Evolutionary conservation across 2,329 filamentous ascomycete species (phyloP).

Genomic region (Fusarium aywerte): DNA sequence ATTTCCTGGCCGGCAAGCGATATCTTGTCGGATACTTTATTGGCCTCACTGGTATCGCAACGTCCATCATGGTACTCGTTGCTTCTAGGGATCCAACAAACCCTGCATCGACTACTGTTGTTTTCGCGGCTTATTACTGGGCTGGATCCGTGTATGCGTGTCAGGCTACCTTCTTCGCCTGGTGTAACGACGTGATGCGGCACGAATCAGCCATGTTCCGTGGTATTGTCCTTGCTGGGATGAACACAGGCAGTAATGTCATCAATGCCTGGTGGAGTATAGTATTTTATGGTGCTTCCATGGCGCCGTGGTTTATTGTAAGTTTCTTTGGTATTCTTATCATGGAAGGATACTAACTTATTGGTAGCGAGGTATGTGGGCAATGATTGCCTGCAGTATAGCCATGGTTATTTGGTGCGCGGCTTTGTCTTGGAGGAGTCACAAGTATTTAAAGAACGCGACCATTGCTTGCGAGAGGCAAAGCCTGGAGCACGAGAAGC

Average conservation of each 20-base stretch:
- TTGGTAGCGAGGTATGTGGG: constrained; percentile 73
- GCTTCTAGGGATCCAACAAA: constrained; percentile 56
- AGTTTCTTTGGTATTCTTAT: constrained; percentile 46
- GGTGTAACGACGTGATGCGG: constrained; percentile 77
- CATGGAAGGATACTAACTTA: background rate
- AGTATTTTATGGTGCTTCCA: constrained; percentile 74
- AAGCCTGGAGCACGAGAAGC: constrained; percentile 22
- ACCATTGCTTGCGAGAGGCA: constrained; percentile 6
- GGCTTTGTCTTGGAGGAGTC: constrained; percentile 56
- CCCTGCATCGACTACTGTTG: constrained; percentile 58
- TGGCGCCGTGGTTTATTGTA: constrained; percentile 73
- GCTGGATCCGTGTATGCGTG: constrained; percentile 76
- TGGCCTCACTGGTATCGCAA: constrained; percentile 70
- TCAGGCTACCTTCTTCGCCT: constrained; percentile 79
- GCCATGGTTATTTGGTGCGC: constrained; percentile 69
- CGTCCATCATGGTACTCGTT: constrained; percentile 70
- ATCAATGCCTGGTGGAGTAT: constrained; percentile 80
- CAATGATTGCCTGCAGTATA: constrained; percentile 74
- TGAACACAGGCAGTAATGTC: constrained; percentile 75
- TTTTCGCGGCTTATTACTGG: constrained; percentile 76
- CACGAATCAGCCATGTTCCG: constrained; percentile 71
- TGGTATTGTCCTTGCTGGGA: constrained; percentile 74
- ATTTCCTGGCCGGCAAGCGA: constrained; percentile 70
- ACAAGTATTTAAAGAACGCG: constrained; percentile 10
- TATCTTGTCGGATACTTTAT: constrained; percentile 76